These are phyloP conservation scores for Apophysomyces variabilis DNA, from an alignment of 371 early-diverging fungal genomes.

Conservation along the genomic window DNA sequence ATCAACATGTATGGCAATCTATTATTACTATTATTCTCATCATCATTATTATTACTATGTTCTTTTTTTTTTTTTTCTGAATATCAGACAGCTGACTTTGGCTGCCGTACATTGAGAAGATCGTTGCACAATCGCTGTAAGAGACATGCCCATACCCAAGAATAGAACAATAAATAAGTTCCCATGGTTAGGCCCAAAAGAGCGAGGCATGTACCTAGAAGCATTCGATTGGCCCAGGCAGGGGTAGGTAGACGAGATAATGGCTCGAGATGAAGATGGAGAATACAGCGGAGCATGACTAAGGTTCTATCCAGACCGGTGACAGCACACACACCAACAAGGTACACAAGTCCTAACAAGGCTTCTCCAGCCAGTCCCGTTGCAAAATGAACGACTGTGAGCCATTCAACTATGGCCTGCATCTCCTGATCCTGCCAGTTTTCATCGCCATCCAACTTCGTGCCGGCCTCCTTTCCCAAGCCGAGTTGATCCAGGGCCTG, in stretches of 20 bases:
- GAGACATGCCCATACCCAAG: constrained; percentile 51
- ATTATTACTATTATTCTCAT: background rate
- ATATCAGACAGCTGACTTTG: background rate
- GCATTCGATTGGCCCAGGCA: constrained; percentile 15
- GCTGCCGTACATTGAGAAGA: constrained; percentile 19
- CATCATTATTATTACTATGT: background rate
- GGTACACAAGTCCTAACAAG: constrained; percentile 41
- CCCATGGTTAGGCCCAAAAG: constrained; percentile 34
- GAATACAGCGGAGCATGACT: constrained; percentile 33
- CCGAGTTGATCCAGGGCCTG: constrained; percentile 38
- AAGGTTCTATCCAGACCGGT: constrained; percentile 38
- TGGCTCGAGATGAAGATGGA: constrained; percentile 30
- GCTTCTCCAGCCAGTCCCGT: constrained; percentile 48
- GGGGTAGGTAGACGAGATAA: constrained; percentile 1
- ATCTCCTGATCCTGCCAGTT: constrained; percentile 54
- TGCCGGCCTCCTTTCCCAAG: constrained; percentile 40
- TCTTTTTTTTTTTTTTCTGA: background rate
- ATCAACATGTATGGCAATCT: background rate
- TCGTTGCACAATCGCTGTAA: constrained; percentile 33
- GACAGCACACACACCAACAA: constrained; percentile 39
- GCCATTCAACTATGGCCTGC: constrained; percentile 40
- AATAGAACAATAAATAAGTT: constrained; percentile 45
- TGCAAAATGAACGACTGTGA: constrained; percentile 43
- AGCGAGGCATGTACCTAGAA: constrained; percentile 19
- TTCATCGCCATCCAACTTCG: constrained; percentile 49